A percentile compares a stretch with the other conserved stretches of the same genome.
phyloP scores from a whole-genome alignment of 495 filamentous ascomycete species.

The Tuber umbilicatum region DNA sequence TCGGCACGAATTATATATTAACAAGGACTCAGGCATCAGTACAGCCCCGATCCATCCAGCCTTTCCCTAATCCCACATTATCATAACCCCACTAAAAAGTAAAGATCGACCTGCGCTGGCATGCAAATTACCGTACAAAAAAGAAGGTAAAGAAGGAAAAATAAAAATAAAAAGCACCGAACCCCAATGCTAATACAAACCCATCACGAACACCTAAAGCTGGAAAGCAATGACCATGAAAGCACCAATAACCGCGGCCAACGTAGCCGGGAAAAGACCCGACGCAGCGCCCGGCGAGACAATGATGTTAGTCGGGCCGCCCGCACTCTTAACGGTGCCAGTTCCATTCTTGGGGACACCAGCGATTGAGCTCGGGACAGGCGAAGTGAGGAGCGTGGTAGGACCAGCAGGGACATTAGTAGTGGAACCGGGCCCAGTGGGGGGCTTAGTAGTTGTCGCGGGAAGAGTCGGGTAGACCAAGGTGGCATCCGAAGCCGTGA shows the following conservation, averaged over 20 bases:
- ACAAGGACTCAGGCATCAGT: background rate
- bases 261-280: conserved; percentile 21
- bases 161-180: conserved; percentile 1
- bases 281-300: conserved; percentile 22
- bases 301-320: conserved; percentile 12
- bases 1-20: background rate
- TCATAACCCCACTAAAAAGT: conserved; percentile 12
- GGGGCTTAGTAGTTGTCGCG: conserved; percentile 4
- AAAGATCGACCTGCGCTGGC: background rate
- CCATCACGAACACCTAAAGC: conserved; percentile 12
- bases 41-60: background rate
- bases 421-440: background rate
- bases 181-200: background rate
- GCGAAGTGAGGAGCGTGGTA: conserved; percentile 26
- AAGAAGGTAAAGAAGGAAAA: conserved; percentile 11
- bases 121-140: background rate
- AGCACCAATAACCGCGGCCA: conserved; percentile 18
- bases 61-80: background rate
- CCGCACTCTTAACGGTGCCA: background rate
- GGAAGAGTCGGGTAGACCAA: conserved; percentile 30
- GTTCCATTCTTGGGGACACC: background rate
- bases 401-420: conserved; percentile 7
- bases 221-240: conserved; percentile 19
- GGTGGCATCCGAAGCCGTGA: conserved; percentile 31
- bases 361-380: conserved; percentile 6